These are phyloP conservation scores for Sugiyamaella castrensis DNA, from an alignment of 1,139 yeast genomes.

Conservation along the genomic window DNA sequence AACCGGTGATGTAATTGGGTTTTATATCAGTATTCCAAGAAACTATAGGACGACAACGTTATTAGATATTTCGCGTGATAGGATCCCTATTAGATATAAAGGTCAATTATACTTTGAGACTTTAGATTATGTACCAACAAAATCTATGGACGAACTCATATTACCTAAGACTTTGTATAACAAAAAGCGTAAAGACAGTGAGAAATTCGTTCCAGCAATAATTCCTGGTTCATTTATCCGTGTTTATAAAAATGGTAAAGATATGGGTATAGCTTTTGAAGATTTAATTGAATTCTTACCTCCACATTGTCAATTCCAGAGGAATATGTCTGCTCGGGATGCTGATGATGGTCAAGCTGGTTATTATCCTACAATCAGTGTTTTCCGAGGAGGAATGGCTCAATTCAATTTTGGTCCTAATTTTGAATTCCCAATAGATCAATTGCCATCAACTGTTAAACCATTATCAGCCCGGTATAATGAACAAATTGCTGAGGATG, in stretches of 20 bases:
- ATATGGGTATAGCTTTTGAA: constrained; percentile 62
- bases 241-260: constrained; percentile 74
- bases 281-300: constrained; percentile 77
- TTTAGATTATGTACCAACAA: constrained; percentile 76
- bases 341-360: constrained; percentile 82
- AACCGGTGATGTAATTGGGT: constrained; percentile 80
- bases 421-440: constrained; percentile 46
- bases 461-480: constrained; percentile 62
- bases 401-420: constrained; percentile 66
- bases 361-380: constrained; percentile 86
- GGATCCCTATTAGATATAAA: constrained; percentile 82
- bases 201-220: constrained; percentile 24
- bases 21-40: constrained; percentile 68
- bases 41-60: constrained; percentile 2
- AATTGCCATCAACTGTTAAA: constrained; percentile 29
- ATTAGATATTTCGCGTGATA: constrained; percentile 61
- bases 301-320: constrained; percentile 49
- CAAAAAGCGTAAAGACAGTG: constrained; percentile 27
- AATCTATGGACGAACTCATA: constrained; percentile 69
- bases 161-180: constrained; percentile 47
- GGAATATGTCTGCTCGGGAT: constrained; percentile 22
- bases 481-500: constrained; percentile 74
- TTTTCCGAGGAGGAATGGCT: constrained; percentile 76
- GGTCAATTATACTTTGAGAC: constrained; percentile 79
- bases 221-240: constrained; percentile 59